Base-by-base conservation (phyloP, 225 moss, liverwort and hornwort species). In the Pseudoscleropodium purum region DNA sequence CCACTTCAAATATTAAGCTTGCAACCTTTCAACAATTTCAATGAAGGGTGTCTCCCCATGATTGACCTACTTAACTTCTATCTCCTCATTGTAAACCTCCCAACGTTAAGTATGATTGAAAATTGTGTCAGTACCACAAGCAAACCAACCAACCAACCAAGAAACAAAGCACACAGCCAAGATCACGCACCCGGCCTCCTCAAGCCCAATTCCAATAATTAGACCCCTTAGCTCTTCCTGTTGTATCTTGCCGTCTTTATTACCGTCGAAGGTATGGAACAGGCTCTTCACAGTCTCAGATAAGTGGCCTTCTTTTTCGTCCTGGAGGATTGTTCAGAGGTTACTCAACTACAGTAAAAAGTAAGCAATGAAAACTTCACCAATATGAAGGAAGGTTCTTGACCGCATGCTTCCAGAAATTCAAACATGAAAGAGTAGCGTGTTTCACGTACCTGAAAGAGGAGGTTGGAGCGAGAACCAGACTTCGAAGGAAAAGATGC, bases 191-290 rank as follows among this genome's bases (percentile, higher is more conserved):
- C 98, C 96, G 63, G 93, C 95, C 87, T 95, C 97, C 90, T 98
- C 98, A 39, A 98, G 95, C 65, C 95, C 98, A 75, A 98, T 92
- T 34, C 98, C 97, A 86, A 98, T 74, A 43, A 98, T 93, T 70
- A 98, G 95, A 70, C 96, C 98, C 85, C 89, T 92, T 59, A 98
- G 88, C 92, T 98, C 98, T 64, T 98, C 97, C 85, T 88, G 92
- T 87, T 97, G 95, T 68, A 98, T 98, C 91, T 94, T 96, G 80
- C 97, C 98, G 87, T 98, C 97, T 89, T 94, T 95, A 81, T 98
- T 98, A 33, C 90, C 82, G 86, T 98, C 98, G 89, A 98, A 98
- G n/a, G 98, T 81, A 41, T 84, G 77, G 57, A 97, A 98, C 54
- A 98, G 90, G 68, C 89, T 90, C 88, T 94, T 96, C 92, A 96